Conservation (phyloP, 768 basidiomycete species). For the Leccinum rimulosum region DNA sequence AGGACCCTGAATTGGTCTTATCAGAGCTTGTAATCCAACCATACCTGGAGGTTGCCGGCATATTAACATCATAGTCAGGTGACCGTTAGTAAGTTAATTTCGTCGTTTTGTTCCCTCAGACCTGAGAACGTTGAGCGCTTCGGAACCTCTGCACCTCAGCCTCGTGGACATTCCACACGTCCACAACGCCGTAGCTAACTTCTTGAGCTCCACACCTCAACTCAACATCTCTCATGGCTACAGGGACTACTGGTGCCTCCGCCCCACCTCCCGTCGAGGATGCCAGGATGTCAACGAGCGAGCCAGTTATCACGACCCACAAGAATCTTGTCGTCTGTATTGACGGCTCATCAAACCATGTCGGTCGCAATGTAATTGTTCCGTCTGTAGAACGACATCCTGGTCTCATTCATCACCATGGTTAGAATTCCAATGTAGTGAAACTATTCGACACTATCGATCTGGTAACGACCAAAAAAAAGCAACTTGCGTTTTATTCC, state of each 20-base stretch:
- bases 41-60: too few species aligned
- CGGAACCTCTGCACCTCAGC: too few species aligned
- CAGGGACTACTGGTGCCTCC: background rate
- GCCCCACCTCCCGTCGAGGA: background rate
- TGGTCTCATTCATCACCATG: background rate
- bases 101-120: too few species aligned
- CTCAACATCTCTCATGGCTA: background rate
- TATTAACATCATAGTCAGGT: too few species aligned
- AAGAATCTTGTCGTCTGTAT: background rate
- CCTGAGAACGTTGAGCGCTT: too few species aligned
- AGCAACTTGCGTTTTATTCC: background rate
- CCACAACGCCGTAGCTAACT: background rate
- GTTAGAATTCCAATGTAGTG: background rate
- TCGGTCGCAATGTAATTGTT: background rate
- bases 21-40: too few species aligned
- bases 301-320: background rate
- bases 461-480: background rate
- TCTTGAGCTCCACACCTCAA: background rate
- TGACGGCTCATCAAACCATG: background rate
- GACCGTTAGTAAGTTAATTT: too few species aligned
- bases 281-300: background rate
- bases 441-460: background rate
- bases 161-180: background rate
- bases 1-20: too few species aligned
- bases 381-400: background rate